These are phyloP conservation scores for Penicillium concentricum DNA, from an alignment of 2,329 filamentous ascomycete genomes.

Conservation along the genomic window DNA sequence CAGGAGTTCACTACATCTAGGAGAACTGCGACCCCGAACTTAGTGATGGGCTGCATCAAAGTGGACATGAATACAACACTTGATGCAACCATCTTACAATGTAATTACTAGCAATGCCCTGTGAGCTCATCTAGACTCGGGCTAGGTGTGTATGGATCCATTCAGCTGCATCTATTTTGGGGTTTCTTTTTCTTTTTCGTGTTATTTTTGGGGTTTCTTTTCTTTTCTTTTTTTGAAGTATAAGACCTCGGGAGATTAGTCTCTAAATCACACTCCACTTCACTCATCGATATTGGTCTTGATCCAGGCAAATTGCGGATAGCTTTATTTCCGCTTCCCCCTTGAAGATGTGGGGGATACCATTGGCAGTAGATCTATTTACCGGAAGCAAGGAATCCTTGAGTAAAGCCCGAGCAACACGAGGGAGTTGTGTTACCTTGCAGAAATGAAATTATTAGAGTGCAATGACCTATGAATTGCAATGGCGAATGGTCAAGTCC, in stretches of 20 bases:
- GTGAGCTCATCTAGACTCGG: conserved; percentile 8
- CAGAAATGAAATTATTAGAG: conserved; percentile 7
- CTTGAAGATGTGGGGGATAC: conserved; percentile 24
- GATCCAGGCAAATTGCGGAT: neutral
- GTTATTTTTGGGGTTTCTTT: neutral
- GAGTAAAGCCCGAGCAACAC: conserved; percentile 16
- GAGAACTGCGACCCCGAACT: conserved; percentile 18
- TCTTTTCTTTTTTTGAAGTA: neutral
- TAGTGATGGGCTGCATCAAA: conserved; percentile 20
- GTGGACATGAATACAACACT: conserved; percentile 13
- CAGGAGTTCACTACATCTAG: conserved; percentile 25
- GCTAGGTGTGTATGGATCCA: neutral
- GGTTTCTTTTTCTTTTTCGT: neutral
- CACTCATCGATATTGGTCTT: neutral
- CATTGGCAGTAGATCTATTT: conserved; percentile 11
- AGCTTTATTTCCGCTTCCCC: conserved; percentile 5
- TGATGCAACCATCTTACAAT: conserved; percentile 23
- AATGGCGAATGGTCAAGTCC: neutral
- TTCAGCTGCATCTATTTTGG: neutral
- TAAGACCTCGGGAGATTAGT: neutral
- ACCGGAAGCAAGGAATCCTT: conserved; percentile 10
- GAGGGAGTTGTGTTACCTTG: conserved; percentile 20
- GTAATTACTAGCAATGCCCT: conserved; percentile 10
- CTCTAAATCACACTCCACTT: neutral
- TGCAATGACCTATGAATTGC: neutral